Base-by-base conservation (phyloP, 129 eudicot species). In the Flaveria bidentis region DNA sequence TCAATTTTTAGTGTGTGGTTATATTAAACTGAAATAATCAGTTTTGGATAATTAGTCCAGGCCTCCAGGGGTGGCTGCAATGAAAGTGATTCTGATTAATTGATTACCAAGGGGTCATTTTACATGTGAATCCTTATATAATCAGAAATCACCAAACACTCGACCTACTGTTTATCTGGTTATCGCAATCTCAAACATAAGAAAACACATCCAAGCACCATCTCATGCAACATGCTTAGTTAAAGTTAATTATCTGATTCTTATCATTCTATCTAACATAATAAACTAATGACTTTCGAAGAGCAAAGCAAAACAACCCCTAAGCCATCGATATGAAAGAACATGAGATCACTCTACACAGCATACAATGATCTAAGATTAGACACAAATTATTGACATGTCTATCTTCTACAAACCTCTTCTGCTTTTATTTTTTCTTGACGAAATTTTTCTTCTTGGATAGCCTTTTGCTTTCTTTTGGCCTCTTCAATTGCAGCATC, bases 401-500 rank as follows among this genome's bases (percentile, higher is more conserved):
- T 50, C 15, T 15, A 68, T 61, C 25, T 51, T 60, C 20, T 64
- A 88, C 86, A 55, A 71, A 91, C 98, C 98, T 94, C 96, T 81
- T 88, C 96, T 47, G 88, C 87, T 79, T 81, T 88, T 47, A 86
- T 71, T 62, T 76, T 93, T 67, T 88, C 90, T 86, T 92, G 96
- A 33, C 87, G 86, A 42, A 74, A 20, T 82, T 83, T 88, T 81
- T 89, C 96, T 87, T 92, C 91, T 45, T 84, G 90, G 42, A 92
- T 55, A 68, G 91, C 91, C 79, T 81, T 86, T 71, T 92, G 93
- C 79, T 75, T 92, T 88, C 94, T 86, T 85, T 80, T 85, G 74
- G 93, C 92, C 84, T 89, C 98, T 77, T 86, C 93, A 58, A 86
- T 44, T 81, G 93, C 97, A 4, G 97, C 97, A 83, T 89, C 99